Percentiles rank a stretch among this genome's conserved stretches.
phyloP scores from a whole-genome alignment of 2,329 filamentous ascomycete genomes.

The Epichloe gansuensis region DNA sequence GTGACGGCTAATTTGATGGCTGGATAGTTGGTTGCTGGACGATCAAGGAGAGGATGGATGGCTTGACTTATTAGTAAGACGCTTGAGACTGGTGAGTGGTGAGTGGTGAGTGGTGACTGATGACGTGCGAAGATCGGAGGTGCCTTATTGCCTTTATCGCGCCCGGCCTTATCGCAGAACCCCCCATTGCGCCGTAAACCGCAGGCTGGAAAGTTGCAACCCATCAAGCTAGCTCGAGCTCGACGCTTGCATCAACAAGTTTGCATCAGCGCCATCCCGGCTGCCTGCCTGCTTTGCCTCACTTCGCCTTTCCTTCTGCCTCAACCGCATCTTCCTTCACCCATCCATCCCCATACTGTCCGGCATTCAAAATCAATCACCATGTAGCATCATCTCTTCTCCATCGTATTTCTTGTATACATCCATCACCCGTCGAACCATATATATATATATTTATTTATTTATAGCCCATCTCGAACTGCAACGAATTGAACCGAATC shows the following conservation, averaged over 20 bases:
- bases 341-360: not conserved
- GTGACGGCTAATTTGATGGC: not conserved
- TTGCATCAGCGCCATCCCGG: too few species aligned
- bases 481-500: not conserved
- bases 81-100: not conserved
- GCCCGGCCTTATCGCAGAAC: not conserved
- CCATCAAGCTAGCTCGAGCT: too few species aligned
- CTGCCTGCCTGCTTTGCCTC: not conserved
- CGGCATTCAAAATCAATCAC: not conserved
- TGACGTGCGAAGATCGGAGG: not conserved
- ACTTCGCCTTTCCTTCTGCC: not conserved
- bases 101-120: not conserved
- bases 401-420: not conserved
- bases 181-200: not conserved
- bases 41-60: too few species aligned
- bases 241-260: not conserved
- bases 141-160: not conserved
- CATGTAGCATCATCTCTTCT: slow-evolving; percentile 5
- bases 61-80: too few species aligned
- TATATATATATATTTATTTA: not conserved
- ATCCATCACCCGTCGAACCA: not conserved
- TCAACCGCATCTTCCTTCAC: not conserved
- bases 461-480: not conserved
- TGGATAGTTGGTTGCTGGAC: not conserved
- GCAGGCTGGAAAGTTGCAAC: too few species aligned